Conservation (phyloP, 371 early-diverging fungal species). For the Mortierella sp. region DNA sequence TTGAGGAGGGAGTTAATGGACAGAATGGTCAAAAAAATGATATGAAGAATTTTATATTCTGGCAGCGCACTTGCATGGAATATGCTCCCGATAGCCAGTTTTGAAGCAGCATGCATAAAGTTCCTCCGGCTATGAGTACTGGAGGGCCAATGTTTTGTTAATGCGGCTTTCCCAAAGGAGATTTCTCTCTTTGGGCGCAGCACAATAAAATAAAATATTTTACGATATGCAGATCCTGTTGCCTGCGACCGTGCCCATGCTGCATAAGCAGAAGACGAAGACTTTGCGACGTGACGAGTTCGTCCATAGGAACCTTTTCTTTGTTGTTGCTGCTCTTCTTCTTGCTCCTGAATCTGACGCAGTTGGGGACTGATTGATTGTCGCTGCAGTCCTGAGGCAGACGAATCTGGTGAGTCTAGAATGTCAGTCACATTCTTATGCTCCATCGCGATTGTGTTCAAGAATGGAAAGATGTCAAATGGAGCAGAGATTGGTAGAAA, state of each 20-base stretch:
- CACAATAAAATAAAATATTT: background rate
- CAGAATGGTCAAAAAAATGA: no score
- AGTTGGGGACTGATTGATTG: no score
- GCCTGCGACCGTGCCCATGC: constrained; percentile 50
- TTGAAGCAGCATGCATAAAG: constrained; percentile 21
- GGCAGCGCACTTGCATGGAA: constrained; percentile 36
- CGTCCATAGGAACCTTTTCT: background rate
- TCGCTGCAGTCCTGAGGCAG: no score
- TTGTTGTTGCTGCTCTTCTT: constrained; percentile 13
- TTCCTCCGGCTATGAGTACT: constrained; percentile 29
- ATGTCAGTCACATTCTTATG: no score
- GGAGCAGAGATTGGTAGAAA: no score
- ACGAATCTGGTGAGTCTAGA: no score
- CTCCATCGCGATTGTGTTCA: no score
- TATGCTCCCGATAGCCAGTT: constrained; percentile 29
- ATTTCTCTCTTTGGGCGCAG: constrained; percentile 24
- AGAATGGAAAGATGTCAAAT: no score
- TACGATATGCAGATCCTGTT: constrained; percentile 34
- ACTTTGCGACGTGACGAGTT: constrained; percentile 6
- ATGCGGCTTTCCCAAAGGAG: no score
- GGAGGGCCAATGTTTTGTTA: no score
- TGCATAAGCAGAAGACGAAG: constrained; percentile 15
- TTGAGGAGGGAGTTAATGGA: background rate
- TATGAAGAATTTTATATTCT: no score
- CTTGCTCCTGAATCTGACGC: background rate